These are phyloP conservation scores for Yarrowia alimentaria DNA, from an alignment of 805 yeast species.

Conservation along the genomic window DNA sequence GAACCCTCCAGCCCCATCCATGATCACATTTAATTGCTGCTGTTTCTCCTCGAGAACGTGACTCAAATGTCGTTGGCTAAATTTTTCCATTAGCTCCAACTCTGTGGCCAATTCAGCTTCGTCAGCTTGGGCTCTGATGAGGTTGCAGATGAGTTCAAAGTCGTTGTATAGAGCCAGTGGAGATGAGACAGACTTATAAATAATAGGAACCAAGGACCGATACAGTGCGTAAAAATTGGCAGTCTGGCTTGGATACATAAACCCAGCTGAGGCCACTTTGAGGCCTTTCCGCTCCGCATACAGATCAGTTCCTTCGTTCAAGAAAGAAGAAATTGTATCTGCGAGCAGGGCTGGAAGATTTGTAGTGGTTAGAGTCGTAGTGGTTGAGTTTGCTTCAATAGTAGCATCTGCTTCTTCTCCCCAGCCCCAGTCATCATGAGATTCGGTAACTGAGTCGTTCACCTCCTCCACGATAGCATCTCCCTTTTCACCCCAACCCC, in stretches of 20 bases:
- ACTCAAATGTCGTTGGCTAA: conserved; percentile 27
- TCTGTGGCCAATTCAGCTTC: conserved; percentile 32
- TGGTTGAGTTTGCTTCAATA: conserved; percentile 3
- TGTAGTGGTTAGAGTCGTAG: conserved; percentile 9
- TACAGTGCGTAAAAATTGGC: conserved; percentile 32
- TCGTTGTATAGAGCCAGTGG: conserved; percentile 26
- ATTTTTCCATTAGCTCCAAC: conserved; percentile 20
- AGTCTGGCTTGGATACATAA: conserved; percentile 23
- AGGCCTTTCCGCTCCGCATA: conserved; percentile 13
- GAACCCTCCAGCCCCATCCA: conserved; percentile 32
- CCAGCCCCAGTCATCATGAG: conserved; percentile 34
- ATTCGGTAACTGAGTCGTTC: conserved; percentile 7
- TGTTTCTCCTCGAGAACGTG: conserved; percentile 25
- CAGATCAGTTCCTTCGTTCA: conserved; percentile 25
- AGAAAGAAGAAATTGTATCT: conserved; percentile 14
- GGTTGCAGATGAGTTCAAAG: conserved; percentile 5
- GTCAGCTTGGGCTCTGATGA: conserved; percentile 1
- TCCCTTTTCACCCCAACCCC: conserved; percentile 21
- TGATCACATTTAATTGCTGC: conserved; percentile 5
- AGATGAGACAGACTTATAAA: conserved; percentile 28
- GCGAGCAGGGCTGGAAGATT: conserved; percentile 25
- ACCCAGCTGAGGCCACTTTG: conserved; percentile 10
- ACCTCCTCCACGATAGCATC: conserved; percentile 28
- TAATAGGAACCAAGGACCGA: conserved; percentile 32
- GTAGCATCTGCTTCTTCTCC: conserved; percentile 31